Conservation (phyloP, 768 basidiomycete genomes). For the Pulveroboletus ravenelii region DNA sequence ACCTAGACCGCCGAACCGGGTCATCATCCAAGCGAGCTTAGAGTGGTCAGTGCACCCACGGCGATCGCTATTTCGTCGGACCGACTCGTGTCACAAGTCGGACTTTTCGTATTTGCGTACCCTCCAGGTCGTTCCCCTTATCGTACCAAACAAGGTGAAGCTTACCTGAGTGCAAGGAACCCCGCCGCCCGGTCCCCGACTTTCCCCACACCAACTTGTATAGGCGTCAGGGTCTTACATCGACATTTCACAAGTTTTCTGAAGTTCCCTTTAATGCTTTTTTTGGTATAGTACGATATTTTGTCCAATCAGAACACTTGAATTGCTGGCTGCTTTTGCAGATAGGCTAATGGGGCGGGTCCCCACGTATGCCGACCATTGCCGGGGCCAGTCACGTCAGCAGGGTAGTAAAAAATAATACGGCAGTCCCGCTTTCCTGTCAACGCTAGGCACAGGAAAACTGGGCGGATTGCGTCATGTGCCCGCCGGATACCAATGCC, state of each 20-base stretch:
- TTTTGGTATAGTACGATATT: too few species aligned
- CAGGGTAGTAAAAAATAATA: not conserved
- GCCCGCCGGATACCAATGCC: not conserved
- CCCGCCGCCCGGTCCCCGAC: not conserved
- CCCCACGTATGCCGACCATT: not conserved
- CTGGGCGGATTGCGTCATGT: conserved; percentile 1
- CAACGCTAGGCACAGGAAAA: conserved; percentile 1
- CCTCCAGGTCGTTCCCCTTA: not conserved
- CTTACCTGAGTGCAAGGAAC: not conserved
- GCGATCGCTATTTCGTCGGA: not conserved
- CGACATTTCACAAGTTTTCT: too few species aligned
- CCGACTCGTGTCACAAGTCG: not conserved
- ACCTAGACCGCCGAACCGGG: not conserved
- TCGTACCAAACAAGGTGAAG: not conserved
- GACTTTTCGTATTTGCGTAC: not conserved
- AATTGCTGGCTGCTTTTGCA: too few species aligned
- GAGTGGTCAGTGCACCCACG: not conserved
- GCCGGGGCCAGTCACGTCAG: conserved; percentile 13
- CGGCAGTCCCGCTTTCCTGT: not conserved
- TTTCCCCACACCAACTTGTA: conserved; percentile 1
- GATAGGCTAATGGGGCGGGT: not conserved
- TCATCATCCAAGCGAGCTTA: conserved; percentile 4
- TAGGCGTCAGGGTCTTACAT: not conserved
- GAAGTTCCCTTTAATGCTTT: too few species aligned
- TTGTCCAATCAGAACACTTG: too few species aligned